Evolutionary conservation across 1,284 basidiomycete species (phyloP).

Genomic region (Trichosporon asahii): DNA sequence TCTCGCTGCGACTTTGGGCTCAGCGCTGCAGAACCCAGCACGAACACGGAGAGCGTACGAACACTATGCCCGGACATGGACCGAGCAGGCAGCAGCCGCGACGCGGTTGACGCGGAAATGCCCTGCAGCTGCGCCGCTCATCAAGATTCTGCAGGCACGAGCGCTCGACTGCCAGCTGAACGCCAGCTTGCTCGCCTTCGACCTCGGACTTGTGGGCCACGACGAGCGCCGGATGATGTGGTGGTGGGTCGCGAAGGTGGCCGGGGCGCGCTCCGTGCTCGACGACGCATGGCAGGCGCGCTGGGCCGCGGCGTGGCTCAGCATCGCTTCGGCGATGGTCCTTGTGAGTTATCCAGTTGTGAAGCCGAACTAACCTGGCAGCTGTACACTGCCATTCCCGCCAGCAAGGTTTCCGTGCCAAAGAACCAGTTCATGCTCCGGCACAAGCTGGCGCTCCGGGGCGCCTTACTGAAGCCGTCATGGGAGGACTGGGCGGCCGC

Average conservation of each 20-base stretch:
- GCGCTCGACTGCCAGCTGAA: slow-evolving; percentile 42
- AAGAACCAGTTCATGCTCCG: slow-evolving; percentile 18
- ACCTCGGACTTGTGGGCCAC: slow-evolving; percentile 26
- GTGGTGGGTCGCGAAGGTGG: slow-evolving; percentile 38
- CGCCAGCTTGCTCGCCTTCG: slow-evolving; percentile 29
- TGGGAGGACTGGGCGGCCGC: slow-evolving; percentile 12
- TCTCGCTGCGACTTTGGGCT: slow-evolving; percentile 19
- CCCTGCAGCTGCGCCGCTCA: slow-evolving; percentile 22
- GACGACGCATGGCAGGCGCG: neutral
- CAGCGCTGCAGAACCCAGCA: slow-evolving; percentile 27
- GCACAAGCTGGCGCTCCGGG: slow-evolving; percentile 18
- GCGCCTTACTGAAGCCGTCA: neutral
- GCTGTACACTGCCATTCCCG: slow-evolving; percentile 23
- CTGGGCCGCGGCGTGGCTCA: slow-evolving; percentile 31
- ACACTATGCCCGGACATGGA: slow-evolving; percentile 24
- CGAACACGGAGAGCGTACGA: slow-evolving; percentile 7
- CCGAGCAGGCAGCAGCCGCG: slow-evolving; percentile 31
- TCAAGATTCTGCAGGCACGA: slow-evolving; percentile 23
- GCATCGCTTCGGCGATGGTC: slow-evolving; percentile 29
- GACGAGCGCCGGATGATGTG: slow-evolving; percentile 33
- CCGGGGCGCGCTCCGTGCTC: slow-evolving; percentile 5
- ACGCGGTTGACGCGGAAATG: slow-evolving; percentile 16
- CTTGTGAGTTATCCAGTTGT: slow-evolving; percentile 24
- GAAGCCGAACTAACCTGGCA: slow-evolving; percentile 6
- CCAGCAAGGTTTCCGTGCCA: neutral